Conservation (phyloP, 2,329 filamentous ascomycete species). For the Trichoderma sp. region DNA sequence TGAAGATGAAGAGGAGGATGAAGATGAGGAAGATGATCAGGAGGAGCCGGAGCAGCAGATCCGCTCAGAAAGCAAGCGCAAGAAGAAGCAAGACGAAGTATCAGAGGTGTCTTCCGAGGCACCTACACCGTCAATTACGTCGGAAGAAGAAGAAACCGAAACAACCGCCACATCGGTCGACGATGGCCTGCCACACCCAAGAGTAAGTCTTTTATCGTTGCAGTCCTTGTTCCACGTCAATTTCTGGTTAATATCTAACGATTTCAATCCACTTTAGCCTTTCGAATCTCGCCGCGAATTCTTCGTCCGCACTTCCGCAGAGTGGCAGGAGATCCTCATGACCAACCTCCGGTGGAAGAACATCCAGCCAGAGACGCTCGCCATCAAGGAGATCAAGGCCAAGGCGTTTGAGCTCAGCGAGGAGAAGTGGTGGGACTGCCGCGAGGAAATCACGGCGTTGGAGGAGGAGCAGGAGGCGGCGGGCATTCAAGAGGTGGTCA, state of each 20-base stretch:
- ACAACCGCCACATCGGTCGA: constrained; percentile 55
- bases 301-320: constrained; percentile 79
- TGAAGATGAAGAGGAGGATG: constrained; percentile 58
- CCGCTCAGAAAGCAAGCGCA: constrained; percentile 54
- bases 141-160: constrained; percentile 49
- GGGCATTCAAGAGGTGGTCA: constrained; percentile 92
- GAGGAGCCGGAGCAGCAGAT: constrained; percentile 49
- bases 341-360: constrained; percentile 69
- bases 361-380: constrained; percentile 63
- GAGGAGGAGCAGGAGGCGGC: constrained; percentile 97
- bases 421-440: constrained; percentile 97
- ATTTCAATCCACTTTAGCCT: constrained; percentile 50
- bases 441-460: constrained; percentile 85
- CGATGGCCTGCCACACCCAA: constrained; percentile 72
- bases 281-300: constrained; percentile 92
- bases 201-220: constrained; percentile 40
- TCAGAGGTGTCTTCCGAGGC: constrained; percentile 38
- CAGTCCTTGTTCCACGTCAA: neutral
- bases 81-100: constrained; percentile 51
- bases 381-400: constrained; percentile 89
- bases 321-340: constrained; percentile 88
- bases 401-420: constrained; percentile 88
- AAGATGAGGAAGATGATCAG: constrained; percentile 53
- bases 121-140: constrained; percentile 30
- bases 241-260: neutral